These are phyloP conservation scores for Boletus albobrunnescens DNA, from an alignment of 1,284 basidiomycete species.

Conservation along the genomic window DNA sequence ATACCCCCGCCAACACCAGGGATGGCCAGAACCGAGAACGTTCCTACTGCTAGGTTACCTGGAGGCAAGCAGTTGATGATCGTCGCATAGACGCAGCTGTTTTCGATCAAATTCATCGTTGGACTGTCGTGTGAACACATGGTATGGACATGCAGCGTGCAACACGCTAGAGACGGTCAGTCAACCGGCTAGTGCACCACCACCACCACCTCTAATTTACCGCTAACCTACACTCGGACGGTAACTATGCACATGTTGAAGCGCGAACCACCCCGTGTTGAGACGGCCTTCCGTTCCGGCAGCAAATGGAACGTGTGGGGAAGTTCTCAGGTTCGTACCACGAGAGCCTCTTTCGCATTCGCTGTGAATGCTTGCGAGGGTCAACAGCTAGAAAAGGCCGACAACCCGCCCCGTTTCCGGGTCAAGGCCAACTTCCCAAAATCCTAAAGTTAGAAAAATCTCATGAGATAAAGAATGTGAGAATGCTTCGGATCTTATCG, in stretches of 20 bases:
- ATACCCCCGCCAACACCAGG: background rate
- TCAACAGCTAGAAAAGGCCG: conserved; percentile 61
- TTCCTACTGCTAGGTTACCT: conserved; percentile 41
- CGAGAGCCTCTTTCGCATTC: conserved; percentile 14
- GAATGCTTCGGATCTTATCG: conserved; percentile 1
- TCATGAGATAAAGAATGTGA: conserved; percentile 16
- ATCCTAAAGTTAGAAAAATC: conserved; percentile 40
- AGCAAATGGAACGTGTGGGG: conserved; percentile 10
- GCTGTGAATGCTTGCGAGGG: conserved; percentile 30
- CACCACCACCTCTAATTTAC: conserved; percentile 4
- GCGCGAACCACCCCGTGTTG: conserved; percentile 38
- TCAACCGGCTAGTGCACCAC: background rate
- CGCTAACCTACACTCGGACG: conserved; percentile 14
- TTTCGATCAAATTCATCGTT: background rate
- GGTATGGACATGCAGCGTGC: conserved; percentile 7
- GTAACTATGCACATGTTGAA: conserved; percentile 40
- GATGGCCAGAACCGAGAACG: background rate
- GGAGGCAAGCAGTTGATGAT: conserved; percentile 30
- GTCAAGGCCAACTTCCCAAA: conserved; percentile 86
- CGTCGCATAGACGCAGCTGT: conserved; percentile 3
- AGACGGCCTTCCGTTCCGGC: conserved; percentile 28
- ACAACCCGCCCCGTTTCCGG: conserved; percentile 66
- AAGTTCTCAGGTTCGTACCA: conserved; percentile 14
- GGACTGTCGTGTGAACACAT: conserved; percentile 4
- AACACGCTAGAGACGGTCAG: background rate